Conservation (phyloP, 2,329 filamentous ascomycete genomes). For the Exophiala lecanii-corni region DNA sequence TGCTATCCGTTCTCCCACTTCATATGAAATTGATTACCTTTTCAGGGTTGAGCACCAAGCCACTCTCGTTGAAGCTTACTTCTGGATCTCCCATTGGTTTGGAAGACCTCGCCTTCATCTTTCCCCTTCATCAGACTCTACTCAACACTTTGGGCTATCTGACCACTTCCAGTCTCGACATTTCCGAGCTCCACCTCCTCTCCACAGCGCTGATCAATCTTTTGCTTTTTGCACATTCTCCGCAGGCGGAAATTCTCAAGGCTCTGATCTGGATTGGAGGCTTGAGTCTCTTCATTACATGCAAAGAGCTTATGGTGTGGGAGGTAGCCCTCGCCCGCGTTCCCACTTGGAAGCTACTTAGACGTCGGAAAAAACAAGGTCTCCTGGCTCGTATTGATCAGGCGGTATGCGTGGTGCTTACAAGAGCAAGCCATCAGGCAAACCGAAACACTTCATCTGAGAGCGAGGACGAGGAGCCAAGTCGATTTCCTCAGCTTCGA, state of each 20-base stretch:
- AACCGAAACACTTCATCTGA: conserved; percentile 10
- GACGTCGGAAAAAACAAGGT: conserved; percentile 8
- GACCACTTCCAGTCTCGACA: conserved; percentile 81
- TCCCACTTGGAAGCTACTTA: conserved; percentile 76
- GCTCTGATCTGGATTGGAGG: conserved; percentile 82
- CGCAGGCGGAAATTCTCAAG: conserved; percentile 81
- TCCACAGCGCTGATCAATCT: conserved; percentile 79
- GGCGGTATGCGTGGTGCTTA: conserved; percentile 11
- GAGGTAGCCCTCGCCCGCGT: conserved; percentile 81
- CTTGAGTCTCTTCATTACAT: conserved; percentile 66
- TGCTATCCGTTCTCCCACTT: conserved; percentile 67
- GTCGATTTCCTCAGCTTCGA: conserved; percentile 1
- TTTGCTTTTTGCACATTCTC: conserved; percentile 69
- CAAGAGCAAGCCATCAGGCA: conserved; percentile 1
- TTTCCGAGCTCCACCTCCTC: conserved; percentile 81
- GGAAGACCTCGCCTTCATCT: conserved; percentile 63
- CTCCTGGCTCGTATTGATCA: conserved; percentile 16
- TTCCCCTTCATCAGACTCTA: conserved; percentile 77
- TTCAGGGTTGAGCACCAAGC: background rate
- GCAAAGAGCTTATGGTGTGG: conserved; percentile 71
- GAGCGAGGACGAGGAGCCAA: conserved; percentile 11
- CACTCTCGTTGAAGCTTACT: conserved; percentile 14
- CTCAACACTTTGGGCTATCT: conserved; percentile 70
- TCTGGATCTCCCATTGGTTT: conserved; percentile 38
- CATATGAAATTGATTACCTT: conserved; percentile 5